Base-by-base conservation (phyloP, 441 rosid species). In the Pelargonium myrrhifolium region DNA sequence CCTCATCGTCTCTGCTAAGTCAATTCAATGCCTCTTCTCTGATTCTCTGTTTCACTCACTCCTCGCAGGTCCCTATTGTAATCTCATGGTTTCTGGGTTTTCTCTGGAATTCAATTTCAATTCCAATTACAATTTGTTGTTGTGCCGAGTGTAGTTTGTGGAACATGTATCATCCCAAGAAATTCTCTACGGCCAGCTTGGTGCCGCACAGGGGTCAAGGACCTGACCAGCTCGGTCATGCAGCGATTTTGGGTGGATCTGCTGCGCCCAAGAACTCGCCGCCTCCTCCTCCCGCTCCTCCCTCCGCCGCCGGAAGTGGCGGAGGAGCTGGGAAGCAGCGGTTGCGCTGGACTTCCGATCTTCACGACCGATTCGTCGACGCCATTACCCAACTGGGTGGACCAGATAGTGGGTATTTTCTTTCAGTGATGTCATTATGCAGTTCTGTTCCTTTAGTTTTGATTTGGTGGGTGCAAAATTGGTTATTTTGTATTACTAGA, bases 361-460 rank as follows among this genome's bases (percentile, higher is more conserved):
- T 75, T 49, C 78, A 75, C 15, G 78, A 75, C 21, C 43, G 67
- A 14, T 75, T 75, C 42, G 72, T 71, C 15, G 75, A 75, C 43
- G 72, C 75, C 14, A 65, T 75, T 35, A 39, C 72, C 1, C 78
- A 75, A 59, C 74, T 75, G 10, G 78, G 78, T 22, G 78, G 78
- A 56, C 78, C 78, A 31, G 78, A 75, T 60, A 66, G 78, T 75
- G 73, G 69, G 77, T 72, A 60, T 7, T 11, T 40, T 31, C 17
- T 14, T 39, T 45, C 40, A 11, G 28, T 58, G 61, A 15, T 40
- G 53, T 58, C 15, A 18, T 21, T 18, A 39, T 31, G 37, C 37
- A 3, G 37, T 31, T 31, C 6, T 35, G 39, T 35, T 35, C 39
- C 39, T 6, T 35, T 35, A 6, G 39, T 35, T 35, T 35, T 35